phyloP scores from a whole-genome alignment of 306 rosid genomes.

The Abrus precatorius region DNA sequence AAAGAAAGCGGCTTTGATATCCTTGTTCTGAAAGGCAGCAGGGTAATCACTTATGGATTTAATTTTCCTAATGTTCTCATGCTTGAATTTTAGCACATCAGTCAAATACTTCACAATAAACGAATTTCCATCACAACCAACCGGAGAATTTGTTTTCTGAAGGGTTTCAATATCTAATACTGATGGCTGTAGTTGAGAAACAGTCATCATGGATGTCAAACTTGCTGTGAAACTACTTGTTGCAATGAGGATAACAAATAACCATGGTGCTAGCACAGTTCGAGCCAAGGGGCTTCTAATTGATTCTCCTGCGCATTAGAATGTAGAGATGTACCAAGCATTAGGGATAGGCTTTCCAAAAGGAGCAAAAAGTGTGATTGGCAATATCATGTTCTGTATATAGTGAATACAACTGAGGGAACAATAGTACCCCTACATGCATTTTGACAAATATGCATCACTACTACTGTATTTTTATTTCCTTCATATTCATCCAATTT shows the following conservation, averaged over 20 bases:
- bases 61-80: constrained; percentile 51
- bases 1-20: constrained; percentile 73
- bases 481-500: too few relatives aligned
- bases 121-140: constrained; percentile 69
- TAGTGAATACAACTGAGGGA: not conserved
- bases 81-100: constrained; percentile 47
- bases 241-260: constrained; percentile 61
- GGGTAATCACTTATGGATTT: constrained; percentile 58
- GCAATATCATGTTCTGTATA: not conserved
- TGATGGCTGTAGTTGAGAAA: constrained; percentile 61
- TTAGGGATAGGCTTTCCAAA: not conserved
- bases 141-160: constrained; percentile 48
- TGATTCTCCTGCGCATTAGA: constrained; percentile 55
- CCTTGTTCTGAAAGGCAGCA: constrained; percentile 56
- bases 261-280: constrained; percentile 70
- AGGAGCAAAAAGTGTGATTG: not conserved
- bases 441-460: constrained; percentile 1
- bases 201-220: constrained; percentile 66
- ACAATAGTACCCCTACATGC: not conserved
- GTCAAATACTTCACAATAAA: constrained; percentile 57
- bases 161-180: constrained; percentile 58
- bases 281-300: constrained; percentile 59
- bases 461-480: not conserved
- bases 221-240: constrained; percentile 67
- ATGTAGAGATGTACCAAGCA: constrained; percentile 17